These are phyloP conservation scores for Mycena kentingensis DNA, from an alignment of 768 basidiomycete species.

Conservation along the genomic window DNA sequence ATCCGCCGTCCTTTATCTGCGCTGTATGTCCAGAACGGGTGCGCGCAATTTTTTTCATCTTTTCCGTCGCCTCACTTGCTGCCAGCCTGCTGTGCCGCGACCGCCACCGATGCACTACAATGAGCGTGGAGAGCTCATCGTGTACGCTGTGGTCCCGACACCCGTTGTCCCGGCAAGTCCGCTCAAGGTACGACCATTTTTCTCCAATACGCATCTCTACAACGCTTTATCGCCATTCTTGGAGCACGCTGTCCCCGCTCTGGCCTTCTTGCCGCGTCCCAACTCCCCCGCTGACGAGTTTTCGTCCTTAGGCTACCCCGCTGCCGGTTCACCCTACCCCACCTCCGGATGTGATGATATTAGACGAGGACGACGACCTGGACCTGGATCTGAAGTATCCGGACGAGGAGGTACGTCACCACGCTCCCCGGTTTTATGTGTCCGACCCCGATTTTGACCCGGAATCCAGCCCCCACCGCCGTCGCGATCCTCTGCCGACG, in stretches of 20 bases:
- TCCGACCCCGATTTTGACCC: too few species aligned
- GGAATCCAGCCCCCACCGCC: too few species aligned
- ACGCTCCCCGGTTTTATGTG: not conserved
- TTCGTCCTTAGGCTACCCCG: not conserved
- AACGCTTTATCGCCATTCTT: too few species aligned
- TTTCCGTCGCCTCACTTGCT: not conserved
- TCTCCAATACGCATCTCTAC: too few species aligned
- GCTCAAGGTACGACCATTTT: not conserved
- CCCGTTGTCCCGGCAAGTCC: not conserved
- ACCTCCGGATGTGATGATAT: conserved; percentile 1
- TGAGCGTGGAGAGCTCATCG: conserved; percentile 19
- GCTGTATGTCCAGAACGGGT: conserved; percentile 5
- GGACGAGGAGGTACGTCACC: conserved; percentile 21
- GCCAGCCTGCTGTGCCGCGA: not conserved
- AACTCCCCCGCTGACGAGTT: not conserved
- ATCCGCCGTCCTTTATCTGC: conserved; percentile 9
- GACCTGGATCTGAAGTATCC: conserved; percentile 16
- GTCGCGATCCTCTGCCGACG: too few species aligned
- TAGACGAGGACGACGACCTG: conserved; percentile 15
- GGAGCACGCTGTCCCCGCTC: not conserved
- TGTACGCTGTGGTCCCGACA: conserved; percentile 8
- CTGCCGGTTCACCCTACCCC: not conserved
- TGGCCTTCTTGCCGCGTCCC: not conserved
- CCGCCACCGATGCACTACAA: not conserved
- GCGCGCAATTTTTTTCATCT: not conserved